Evolutionary conservation across 2,329 filamentous ascomycete genomes (phyloP), one percentile per base, ranked within the genome.

Genomic region (Aspergillus pseudoviridinutans): DNA sequence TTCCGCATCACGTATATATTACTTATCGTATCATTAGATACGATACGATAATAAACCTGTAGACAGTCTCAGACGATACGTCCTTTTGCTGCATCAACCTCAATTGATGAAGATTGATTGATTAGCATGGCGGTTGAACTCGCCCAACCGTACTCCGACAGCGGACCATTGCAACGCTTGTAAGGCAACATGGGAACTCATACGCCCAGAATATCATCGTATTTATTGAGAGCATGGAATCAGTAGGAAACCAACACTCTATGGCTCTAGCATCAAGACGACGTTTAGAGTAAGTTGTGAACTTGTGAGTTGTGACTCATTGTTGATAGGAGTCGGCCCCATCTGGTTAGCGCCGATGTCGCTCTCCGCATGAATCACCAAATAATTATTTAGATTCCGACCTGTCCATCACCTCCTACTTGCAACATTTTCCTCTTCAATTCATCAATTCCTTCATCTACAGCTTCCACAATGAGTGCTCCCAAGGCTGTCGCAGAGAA

Each of bases 401-500:
- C 4, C 22, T 24, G 44, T 25, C 22, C 22, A 14, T 24, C 22
- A 14, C 44, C 42, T 47, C 44, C 6, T 24, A 1, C 24, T 47
- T 10, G 20, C n/a, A 24, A 17, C 24, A 12, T 17, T 8, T 44
- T 53, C 49, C 28, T 58, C 50, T 52, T 22, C 49, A 24, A 32
- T 50, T 53, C 56, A 54, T 38, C 28, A 49, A 58, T 61, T 50
- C 47, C 22, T 56, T 17, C 41, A 41, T 53, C 9, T 25, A 47
- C 44, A 47, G 22, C 44, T 47, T 22, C 35, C 64, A 73, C 64
- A 60, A 75, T 75, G 73, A 73, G 68, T 63, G 70, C 64, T 58
- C 51, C 66, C 51, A 75, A 74, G 58, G 68, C 66, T 55, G 71
- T 75, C 44, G 76, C 74, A 35, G 75, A 78, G 65, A 78, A 77